A percentile compares a stretch with the other conserved stretches of the same genome.
These are phyloP conservation scores for Conticribra weissflogii DNA, from an alignment of 108 stramenopile genomes.

Conservation along the genomic window DNA sequence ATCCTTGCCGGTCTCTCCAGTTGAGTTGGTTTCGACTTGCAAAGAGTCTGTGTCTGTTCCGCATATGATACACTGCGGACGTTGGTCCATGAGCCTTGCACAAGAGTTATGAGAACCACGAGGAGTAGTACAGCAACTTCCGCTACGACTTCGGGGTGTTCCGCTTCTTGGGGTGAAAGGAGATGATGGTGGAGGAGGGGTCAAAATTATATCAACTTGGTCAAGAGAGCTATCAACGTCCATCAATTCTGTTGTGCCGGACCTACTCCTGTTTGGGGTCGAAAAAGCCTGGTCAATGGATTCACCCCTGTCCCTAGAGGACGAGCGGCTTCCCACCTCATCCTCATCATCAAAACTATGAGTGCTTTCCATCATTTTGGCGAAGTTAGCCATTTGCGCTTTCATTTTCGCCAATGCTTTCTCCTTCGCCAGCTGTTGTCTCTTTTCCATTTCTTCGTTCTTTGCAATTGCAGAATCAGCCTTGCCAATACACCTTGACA, in stretches of 20 bases:
- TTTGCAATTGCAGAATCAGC: not conserved
- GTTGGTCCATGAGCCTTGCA: conserved; percentile 51
- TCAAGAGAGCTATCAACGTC: not conserved
- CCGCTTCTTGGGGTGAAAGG: conserved; percentile 30
- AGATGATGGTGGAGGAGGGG: conserved; percentile 35
- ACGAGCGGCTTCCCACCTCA: conserved; percentile 12
- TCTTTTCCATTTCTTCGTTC: conserved; percentile 51
- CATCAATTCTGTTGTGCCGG: conserved; percentile 8
- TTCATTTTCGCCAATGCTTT: conserved; percentile 74
- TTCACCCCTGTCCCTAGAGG: conserved; percentile 44
- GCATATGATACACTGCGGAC: conserved; percentile 86
- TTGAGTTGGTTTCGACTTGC: conserved; percentile 20
- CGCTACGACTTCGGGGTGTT: conserved; percentile 17
- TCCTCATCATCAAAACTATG: conserved; percentile 53
- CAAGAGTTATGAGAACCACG: conserved; percentile 11
- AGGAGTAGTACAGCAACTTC: conserved; percentile 17
- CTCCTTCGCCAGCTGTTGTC: conserved; percentile 69
- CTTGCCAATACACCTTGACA: conserved; percentile 1
- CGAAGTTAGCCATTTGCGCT: conserved; percentile 80
- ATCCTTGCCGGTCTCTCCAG: conserved; percentile 44
- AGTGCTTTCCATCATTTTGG: conserved; percentile 40
- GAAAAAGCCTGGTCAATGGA: conserved; percentile 12
- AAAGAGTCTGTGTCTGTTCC: conserved; percentile 43
- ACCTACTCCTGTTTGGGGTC: conserved; percentile 29
- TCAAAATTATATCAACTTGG: conserved; percentile 28